These are phyloP conservation scores for Aphanocladium album DNA, from an alignment of 2,329 filamentous ascomycete genomes.

Conservation along the genomic window DNA sequence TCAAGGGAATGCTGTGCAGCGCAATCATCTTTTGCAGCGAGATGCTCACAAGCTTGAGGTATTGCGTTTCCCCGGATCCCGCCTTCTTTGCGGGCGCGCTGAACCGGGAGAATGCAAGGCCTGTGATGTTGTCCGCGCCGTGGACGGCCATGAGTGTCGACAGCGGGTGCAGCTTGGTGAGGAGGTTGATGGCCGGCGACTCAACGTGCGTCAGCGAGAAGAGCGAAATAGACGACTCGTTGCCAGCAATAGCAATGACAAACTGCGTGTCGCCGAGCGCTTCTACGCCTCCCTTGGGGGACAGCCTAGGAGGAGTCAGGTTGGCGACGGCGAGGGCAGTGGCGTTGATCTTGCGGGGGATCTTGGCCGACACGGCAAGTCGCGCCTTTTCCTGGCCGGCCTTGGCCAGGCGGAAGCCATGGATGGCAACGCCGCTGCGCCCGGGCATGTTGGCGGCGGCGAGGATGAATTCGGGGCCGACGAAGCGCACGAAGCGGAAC, in stretches of 20 bases:
- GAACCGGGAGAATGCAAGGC: conserved; percentile 55
- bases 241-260: conserved; percentile 72
- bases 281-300: conserved; percentile 27
- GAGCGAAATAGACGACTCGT: conserved; percentile 72
- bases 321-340: conserved; percentile 73
- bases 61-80: conserved; percentile 19
- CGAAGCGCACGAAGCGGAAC: conserved; percentile 55
- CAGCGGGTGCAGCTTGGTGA: conserved; percentile 49
- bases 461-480: conserved; percentile 53
- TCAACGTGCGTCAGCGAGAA: conserved; percentile 68
- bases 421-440: conserved; percentile 51
- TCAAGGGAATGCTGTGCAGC: conserved; percentile 73
- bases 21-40: conserved; percentile 75
- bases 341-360: conserved; percentile 66
- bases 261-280: conserved; percentile 65
- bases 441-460: conserved; percentile 56
- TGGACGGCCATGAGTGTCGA: conserved; percentile 51
- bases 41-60: conserved; percentile 72
- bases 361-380: conserved; percentile 46
- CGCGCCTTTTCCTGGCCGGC: conserved; percentile 36
- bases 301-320: conserved; percentile 52
- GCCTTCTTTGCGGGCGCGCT: conserved; percentile 25
- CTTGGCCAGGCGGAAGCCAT: conserved; percentile 50
- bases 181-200: conserved; percentile 41
- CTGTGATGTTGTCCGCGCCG: conserved; percentile 50